These are phyloP conservation scores for Galerina sulciceps DNA, from an alignment of 768 basidiomycete species.

Conservation along the genomic window DNA sequence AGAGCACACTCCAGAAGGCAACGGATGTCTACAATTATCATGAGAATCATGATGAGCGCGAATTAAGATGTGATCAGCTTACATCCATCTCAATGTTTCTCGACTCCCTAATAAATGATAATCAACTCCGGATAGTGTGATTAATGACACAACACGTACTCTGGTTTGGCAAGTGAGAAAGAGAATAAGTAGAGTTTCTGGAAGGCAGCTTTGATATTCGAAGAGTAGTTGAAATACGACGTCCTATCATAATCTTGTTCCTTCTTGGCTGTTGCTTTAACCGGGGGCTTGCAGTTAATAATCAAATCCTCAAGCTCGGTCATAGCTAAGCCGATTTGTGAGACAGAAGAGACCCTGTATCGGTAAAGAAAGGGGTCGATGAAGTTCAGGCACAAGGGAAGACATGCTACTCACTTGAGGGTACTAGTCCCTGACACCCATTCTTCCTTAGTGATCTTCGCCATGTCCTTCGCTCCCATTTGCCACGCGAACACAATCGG, in stretches of 20 bases:
- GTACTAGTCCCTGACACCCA: slow-evolving; percentile 63
- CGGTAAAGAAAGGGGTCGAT: neutral
- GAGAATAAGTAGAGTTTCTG: slow-evolving; percentile 70
- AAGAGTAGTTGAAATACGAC: slow-evolving; percentile 52
- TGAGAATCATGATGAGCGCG: neutral
- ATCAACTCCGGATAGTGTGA: neutral
- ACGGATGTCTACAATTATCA: slow-evolving; percentile 57
- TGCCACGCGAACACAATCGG: slow-evolving; percentile 82
- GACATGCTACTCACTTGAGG: slow-evolving; percentile 37
- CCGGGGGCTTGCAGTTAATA: slow-evolving; percentile 49
- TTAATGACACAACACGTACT: slow-evolving; percentile 46
- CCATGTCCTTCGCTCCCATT: slow-evolving; percentile 72
- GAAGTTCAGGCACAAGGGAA: neutral
- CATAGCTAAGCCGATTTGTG: slow-evolving; percentile 52
- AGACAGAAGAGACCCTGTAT: slow-evolving; percentile 46
- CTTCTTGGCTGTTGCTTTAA: slow-evolving; percentile 41
- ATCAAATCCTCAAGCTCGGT: slow-evolving; percentile 70
- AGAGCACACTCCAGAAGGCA: slow-evolving; percentile 77
- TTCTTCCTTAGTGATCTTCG: slow-evolving; percentile 66
- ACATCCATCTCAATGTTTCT: slow-evolving; percentile 87
- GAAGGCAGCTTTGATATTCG: slow-evolving; percentile 57
- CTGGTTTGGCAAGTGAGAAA: slow-evolving; percentile 71
- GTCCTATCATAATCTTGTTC: slow-evolving; percentile 59
- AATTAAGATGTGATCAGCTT: slow-evolving; percentile 12
- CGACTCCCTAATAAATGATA: slow-evolving; percentile 49